Percentiles rank a stretch among this genome's conserved stretches.
These are phyloP conservation scores for Closterium sp. DNA, from an alignment of 139 green algal species.

Conservation along the genomic window DNA sequence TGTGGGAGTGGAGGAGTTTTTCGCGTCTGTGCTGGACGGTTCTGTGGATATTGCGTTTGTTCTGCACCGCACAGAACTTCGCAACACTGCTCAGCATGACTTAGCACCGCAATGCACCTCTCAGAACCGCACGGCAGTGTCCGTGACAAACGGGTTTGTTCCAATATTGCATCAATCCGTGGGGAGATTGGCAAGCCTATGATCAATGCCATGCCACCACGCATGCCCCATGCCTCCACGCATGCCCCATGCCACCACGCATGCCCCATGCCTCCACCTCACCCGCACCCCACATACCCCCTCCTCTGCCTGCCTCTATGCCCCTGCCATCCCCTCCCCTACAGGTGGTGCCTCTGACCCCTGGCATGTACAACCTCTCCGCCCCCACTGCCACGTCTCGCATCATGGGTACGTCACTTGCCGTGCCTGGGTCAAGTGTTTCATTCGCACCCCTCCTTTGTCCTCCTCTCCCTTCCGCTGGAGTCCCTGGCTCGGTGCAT, in stretches of 20 bases:
- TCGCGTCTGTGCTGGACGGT: neutral
- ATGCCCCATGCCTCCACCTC: neutral
- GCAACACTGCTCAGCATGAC: too few relatives aligned
- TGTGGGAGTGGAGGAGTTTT: too few relatives aligned
- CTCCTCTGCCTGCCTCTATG: neutral
- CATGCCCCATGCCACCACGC: too few relatives aligned
- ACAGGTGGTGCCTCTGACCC: neutral
- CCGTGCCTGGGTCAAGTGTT: too few relatives aligned
- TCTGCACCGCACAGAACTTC: neutral
- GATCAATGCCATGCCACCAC: constrained; percentile 13
- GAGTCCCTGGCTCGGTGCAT: too few relatives aligned
- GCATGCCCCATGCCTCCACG: neutral
- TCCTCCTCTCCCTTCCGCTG: too few relatives aligned
- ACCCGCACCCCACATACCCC: too few relatives aligned
- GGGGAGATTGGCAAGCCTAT: constrained; percentile 8
- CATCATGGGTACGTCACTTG: neutral
- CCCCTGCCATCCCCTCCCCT: too few relatives aligned
- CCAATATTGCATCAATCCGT: constrained; percentile 20
- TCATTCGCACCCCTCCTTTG: too few relatives aligned
- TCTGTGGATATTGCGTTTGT: constrained; percentile 17
- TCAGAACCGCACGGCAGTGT: too few relatives aligned
- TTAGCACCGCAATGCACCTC: too few relatives aligned
- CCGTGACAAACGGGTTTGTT: neutral
- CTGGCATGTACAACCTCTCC: neutral
- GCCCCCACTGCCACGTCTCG: neutral